Conservation (phyloP, 2,329 filamentous ascomycete genomes). For the Monosporascus sp. region DNA sequence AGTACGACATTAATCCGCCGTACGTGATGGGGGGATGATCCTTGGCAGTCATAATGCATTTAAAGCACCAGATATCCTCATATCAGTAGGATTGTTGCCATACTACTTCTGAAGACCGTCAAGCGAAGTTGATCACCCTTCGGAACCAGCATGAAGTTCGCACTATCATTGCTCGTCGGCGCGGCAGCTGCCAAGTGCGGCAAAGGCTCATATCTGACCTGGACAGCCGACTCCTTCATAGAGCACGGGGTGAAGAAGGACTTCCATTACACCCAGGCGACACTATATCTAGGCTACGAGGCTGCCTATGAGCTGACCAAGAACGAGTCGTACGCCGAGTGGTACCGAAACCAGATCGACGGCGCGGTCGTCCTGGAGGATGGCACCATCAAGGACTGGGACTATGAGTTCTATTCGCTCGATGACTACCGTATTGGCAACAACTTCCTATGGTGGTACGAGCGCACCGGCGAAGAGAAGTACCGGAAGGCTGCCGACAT, state of each 20-base stretch:
- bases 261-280: slow-evolving; percentile 36
- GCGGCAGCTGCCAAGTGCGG: background rate
- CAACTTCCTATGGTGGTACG: slow-evolving; percentile 41
- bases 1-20: background rate
- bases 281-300: slow-evolving; percentile 39
- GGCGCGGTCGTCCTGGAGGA: slow-evolving; percentile 33
- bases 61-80: background rate
- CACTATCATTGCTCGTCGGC: background rate
- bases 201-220: slow-evolving; percentile 15
- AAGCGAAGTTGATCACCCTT: no score
- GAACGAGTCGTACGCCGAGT: slow-evolving; percentile 36
- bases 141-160: background rate
- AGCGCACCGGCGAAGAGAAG: slow-evolving; percentile 36
- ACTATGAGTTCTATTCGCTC: slow-evolving; percentile 39
- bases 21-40: background rate
- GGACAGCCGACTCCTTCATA: slow-evolving; percentile 40
- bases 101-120: background rate
- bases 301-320: slow-evolving; percentile 35
- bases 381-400: slow-evolving; percentile 39
- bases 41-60: background rate
- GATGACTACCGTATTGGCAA: slow-evolving; percentile 45
- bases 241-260: slow-evolving; percentile 28
- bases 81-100: background rate
- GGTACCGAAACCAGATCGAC: slow-evolving; percentile 37
- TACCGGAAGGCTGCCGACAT: slow-evolving; percentile 40